Base-by-base conservation (phyloP, 495 filamentous ascomycete genomes). In the Trichoderma erinaceum region DNA sequence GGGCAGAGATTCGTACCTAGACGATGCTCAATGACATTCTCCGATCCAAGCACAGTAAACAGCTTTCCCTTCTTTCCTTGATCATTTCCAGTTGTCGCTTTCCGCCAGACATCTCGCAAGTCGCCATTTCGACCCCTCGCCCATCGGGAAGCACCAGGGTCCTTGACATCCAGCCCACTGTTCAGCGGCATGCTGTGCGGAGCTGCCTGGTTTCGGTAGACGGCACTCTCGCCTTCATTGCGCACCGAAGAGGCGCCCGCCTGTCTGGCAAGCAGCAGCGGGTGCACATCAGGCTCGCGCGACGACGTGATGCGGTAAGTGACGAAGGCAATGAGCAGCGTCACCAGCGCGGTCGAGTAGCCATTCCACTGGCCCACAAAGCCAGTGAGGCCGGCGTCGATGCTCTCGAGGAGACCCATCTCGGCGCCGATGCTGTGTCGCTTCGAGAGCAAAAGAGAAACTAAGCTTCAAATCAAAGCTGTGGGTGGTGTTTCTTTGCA, bases 51-150 rank as follows among this genome's bases (percentile, higher is more conserved):
- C 21, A 97, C 87, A 1, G 91, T 96, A 58, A 93, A 78, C 65
- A 99, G 87, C 74, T 87, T 90, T 63, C 92, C 91, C 71, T 85
- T 86, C 25, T 82, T 78, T 16, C 87, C 86, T 43, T 88, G 86
- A 27, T 84, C 82, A 66, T 89, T 85, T 48, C 91, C 91, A 50
- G 83, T 83, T 18, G 90, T 78, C 50, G 89, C 91, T 73, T 87
- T 82, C 67, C 88, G 88, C 95, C 95, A 99, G 63, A 99, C 82
- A 76, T 99, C 95, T 63, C 95, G 85, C 68, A 99, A 81, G 70
- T 99, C 95, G 21, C 95, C 95, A 75, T 95, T 88, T 71, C 89
- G 86, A 25, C 93, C 93, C 68, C 82, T 83, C 0, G 87, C 82
- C 89, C 93, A 98, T 76, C 90, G 90, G 21, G 91, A 89, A 29